Percentiles rank a stretch among this genome's conserved stretches.
Conservation (phyloP, 78 protist genomes). For the Dictyostelium citrinum region DNA sequence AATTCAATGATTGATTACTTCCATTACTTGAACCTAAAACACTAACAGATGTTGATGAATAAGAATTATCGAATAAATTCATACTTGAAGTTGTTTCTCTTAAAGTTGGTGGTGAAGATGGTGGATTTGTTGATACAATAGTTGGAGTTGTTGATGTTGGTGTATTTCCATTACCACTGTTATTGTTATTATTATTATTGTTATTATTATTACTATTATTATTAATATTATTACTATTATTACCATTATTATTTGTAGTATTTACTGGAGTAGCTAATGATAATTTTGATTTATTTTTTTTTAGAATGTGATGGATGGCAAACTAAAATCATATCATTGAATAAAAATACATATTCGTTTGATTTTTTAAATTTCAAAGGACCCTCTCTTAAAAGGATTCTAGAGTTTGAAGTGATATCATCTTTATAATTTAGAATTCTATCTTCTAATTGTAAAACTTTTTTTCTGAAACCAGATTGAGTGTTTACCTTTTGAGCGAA, state of each 20-base stretch:
- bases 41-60: neutral
- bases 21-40: neutral
- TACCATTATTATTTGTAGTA: neutral
- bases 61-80: neutral
- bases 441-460: conserved; percentile 41
- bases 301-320: conserved; percentile 60
- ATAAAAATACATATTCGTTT: conserved; percentile 37
- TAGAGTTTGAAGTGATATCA: conserved; percentile 29
- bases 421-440: conserved; percentile 50
- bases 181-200: neutral
- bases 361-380: conserved; percentile 47
- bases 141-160: neutral
- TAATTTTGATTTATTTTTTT: neutral
- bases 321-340: conserved; percentile 51
- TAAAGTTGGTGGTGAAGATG: neutral
- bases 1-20: neutral
- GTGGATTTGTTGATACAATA: neutral
- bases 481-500: conserved; percentile 59
- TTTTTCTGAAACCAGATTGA: conserved; percentile 12
- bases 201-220: neutral
- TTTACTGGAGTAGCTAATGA: neutral
- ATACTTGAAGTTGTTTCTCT: neutral
- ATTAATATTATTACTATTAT: neutral
- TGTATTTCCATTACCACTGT: neutral
- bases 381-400: conserved; percentile 55